These are phyloP conservation scores for Arthrobotrys sinensis DNA, from an alignment of 2,329 filamentous ascomycete species.

Conservation along the genomic window DNA sequence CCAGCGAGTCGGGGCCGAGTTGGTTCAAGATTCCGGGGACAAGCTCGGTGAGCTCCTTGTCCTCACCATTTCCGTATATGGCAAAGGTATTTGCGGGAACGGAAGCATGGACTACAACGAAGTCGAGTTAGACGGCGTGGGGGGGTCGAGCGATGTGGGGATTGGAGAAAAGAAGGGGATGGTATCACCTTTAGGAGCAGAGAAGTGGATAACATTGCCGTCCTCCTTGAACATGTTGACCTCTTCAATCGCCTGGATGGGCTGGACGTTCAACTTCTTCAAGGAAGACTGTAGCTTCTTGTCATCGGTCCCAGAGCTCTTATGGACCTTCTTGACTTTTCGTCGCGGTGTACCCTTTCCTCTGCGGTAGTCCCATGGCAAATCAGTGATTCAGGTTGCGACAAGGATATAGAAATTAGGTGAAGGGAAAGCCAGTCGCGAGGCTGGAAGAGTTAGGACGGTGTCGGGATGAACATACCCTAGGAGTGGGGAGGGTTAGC, in stretches of 20 bases:
- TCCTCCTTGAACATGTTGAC: slow-evolving; percentile 99
- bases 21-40: slow-evolving; percentile 99
- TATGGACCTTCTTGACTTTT: slow-evolving; percentile 98
- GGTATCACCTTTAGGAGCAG: slow-evolving; percentile 89
- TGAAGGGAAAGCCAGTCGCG: neutral
- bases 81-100: slow-evolving; percentile 99
- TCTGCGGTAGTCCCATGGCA: slow-evolving; percentile 69
- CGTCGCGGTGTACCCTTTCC: slow-evolving; percentile 98
- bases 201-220: slow-evolving; percentile 99
- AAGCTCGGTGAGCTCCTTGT: slow-evolving; percentile 99
- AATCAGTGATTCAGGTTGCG: slow-evolving; percentile 28
- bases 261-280: slow-evolving; percentile 99
- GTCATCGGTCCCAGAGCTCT: slow-evolving; percentile 93
- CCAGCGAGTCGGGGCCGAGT: slow-evolving; percentile 97
- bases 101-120: slow-evolving; percentile 85
- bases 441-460: neutral
- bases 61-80: slow-evolving; percentile 98
- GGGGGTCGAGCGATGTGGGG: neutral
- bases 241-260: slow-evolving; percentile 99
- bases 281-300: slow-evolving; percentile 98
- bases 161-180: neutral
- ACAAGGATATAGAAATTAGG: neutral
- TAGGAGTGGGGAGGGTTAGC: slow-evolving; percentile 30
- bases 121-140: slow-evolving; percentile 15
- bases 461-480: slow-evolving; percentile 26